Base-by-base conservation (phyloP, 257 asterid species). In the Thymus quinquecostatus region DNA sequence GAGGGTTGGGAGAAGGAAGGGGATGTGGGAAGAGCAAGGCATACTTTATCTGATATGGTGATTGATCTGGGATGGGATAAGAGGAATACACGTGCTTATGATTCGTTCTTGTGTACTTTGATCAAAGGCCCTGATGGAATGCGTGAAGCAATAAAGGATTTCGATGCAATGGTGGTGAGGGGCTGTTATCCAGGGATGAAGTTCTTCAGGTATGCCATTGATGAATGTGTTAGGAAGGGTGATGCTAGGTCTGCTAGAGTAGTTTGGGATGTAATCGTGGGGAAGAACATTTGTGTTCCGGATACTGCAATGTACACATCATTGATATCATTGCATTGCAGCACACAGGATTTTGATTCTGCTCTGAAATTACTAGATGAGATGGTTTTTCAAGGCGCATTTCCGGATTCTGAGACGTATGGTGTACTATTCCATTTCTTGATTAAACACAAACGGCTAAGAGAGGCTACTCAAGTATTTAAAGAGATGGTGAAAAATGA, bases 401-500 rank as follows among this genome's bases (percentile, higher is more conserved):
- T 89, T 77, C 91, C 93, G 1, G 86, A 85, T 75, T 81, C 89
- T 5, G 89, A 87, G 50, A 85, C 86, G 55, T 89, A 89, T 71
- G 71, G 83, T 64, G 49, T 84, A 60, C 50, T 85, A 40, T 84
- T 87, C 54, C 91, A 80, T 66, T 87, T 71, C 75, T 70, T 87
- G 74, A 77, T 85, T 75, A 87, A 80, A 70, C 73, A 80, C 34
- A 69, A 75, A 66, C 79, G 76, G 71, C 41, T 85, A 41, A 87
- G 72, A 50, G 88, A 89, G 65, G 96, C 91, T 62, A 82, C 71
- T n/a, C 83, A 80, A 3, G 12, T 87, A 28, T 86, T 87, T 68
- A 69, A 79, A 40, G 96, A 89, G 87, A 89, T 89, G 96, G 81
- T 89, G 80, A 89, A 89, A 51, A 89, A 87, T 57, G 93, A 89